Evolutionary conservation across 495 filamentous ascomycete genomes (phyloP), one percentile per base, ranked within the genome.

Genomic region (Penicillium soppii): DNA sequence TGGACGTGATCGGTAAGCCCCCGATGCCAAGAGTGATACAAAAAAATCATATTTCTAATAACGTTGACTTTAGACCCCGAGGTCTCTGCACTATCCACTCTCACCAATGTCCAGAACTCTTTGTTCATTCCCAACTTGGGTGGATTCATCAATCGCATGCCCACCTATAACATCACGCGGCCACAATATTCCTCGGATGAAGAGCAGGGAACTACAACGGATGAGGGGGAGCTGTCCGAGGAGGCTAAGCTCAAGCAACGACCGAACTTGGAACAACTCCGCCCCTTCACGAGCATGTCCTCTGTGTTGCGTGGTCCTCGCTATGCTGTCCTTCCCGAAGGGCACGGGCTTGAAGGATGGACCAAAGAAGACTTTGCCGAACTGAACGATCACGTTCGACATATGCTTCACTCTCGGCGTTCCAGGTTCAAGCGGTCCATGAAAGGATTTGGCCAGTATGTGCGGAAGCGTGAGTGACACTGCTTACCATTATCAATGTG

Each of bases 91-190:
- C 69, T 91, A 0, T 86, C 85, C 0, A 89, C 84, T 42, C 76
- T 91, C 4, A 91, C 85, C 43, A 91, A 91, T 61, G 84, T 91
- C 7, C 86, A 90, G 47, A 91, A 91, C 58, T 89, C 86, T 0
- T 78, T 91, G 6, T 89, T 91, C 63, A 68, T 90, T 25, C 86
- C 86, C 0, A 82, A 87, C n/a, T 68, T 90, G 25, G 84, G 84
- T 7, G 69, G 69, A 40, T 81, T 78, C 41, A 39, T 91, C 15
- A 91, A 91, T 54, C 79, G 88, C 20, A 74, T 79, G 53, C 88
- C 88, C 21, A 90, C 87, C 2, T 92, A 90, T 57, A 82, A 78
- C 23, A 74, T 91, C n/a, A 82, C 86, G 2, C 77, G 76, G 16
- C 68, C 68, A 0, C 70, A 71, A 4, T 63, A 50, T 10, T 60